These are phyloP conservation scores for Talaromyces sp. DNA, from an alignment of 2,329 filamentous ascomycete species.

Conservation along the genomic window DNA sequence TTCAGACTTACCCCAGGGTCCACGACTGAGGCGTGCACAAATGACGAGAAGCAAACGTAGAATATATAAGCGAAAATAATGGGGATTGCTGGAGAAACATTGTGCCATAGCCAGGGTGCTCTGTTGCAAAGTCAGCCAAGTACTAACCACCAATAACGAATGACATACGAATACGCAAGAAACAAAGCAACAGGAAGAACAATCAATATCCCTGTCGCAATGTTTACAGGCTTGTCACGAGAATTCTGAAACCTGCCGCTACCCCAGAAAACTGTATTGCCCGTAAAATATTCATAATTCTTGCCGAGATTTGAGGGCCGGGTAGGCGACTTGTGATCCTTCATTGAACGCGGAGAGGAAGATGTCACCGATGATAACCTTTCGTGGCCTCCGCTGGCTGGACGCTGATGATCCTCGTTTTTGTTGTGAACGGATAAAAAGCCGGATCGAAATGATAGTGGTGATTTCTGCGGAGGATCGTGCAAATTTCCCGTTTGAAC, in stretches of 20 bases:
- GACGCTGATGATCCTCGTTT: constrained; percentile 49
- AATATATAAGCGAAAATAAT: constrained; percentile 89
- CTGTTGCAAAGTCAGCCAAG: constrained; percentile 31
- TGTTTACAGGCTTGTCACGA: constrained; percentile 79
- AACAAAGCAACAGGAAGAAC: constrained; percentile 76
- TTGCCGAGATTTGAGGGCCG: constrained; percentile 52
- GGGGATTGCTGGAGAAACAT: constrained; percentile 84
- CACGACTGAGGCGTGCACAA: constrained; percentile 84
- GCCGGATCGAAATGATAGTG: constrained; percentile 70
- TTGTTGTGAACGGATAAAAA: constrained; percentile 62
- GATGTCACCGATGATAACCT: constrained; percentile 79
- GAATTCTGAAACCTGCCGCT: constrained; percentile 87
- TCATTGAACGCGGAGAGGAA: constrained; percentile 66
- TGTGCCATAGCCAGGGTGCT: constrained; percentile 78
- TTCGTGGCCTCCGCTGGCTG: constrained; percentile 66
- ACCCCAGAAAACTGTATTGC: constrained; percentile 86
- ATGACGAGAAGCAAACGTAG: constrained; percentile 86
- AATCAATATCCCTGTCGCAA: constrained; percentile 78
- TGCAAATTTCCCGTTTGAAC: constrained; percentile 55
- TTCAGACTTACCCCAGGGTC: constrained; percentile 77
- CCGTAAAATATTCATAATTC: constrained; percentile 90
- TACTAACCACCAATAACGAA: not conserved
- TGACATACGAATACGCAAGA: constrained; percentile 68
- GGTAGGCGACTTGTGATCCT: constrained; percentile 32
- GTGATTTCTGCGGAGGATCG: constrained; percentile 63